These are phyloP conservation scores for Thuidium tamariscinum DNA, from an alignment of 225 moss, liverwort and hornwort species.

Conservation along the genomic window DNA sequence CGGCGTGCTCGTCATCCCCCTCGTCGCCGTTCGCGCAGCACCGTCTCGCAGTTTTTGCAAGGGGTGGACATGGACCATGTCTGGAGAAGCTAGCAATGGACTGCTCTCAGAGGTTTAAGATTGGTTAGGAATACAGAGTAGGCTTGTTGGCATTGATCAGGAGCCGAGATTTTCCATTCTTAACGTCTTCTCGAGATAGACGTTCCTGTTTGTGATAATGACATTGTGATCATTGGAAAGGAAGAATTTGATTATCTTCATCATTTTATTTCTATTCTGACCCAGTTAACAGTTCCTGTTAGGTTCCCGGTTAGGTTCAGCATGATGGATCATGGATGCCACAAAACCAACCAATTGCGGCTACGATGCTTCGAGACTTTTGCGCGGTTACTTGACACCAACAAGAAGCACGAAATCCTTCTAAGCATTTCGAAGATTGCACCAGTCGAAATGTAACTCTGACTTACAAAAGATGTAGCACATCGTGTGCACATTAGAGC, in stretches of 20 bases:
- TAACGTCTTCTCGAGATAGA: background rate
- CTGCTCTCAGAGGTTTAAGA: background rate
- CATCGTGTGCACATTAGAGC: background rate
- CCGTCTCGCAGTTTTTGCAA: background rate
- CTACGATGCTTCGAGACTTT: background rate
- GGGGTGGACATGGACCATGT: background rate
- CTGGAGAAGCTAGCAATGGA: background rate
- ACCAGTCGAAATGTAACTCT: background rate
- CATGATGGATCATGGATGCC: background rate
- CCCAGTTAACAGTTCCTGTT: background rate
- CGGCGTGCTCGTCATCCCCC: background rate
- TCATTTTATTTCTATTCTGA: background rate
- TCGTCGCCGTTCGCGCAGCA: background rate
- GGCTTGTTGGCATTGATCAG: background rate
- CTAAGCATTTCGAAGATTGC: background rate
- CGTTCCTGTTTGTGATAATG: background rate
- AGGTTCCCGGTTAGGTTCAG: too few species aligned
- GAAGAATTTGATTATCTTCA: background rate
- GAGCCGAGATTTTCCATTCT: background rate
- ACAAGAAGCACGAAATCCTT: background rate
- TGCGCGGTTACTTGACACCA: background rate
- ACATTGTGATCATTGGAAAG: background rate
- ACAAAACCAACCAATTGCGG: background rate
- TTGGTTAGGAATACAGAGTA: background rate
- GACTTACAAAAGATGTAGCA: background rate